Evolutionary conservation across 495 filamentous ascomycete genomes (phyloP), one percentile per base, ranked within the genome.

Genomic region (Echria macrotheca): DNA sequence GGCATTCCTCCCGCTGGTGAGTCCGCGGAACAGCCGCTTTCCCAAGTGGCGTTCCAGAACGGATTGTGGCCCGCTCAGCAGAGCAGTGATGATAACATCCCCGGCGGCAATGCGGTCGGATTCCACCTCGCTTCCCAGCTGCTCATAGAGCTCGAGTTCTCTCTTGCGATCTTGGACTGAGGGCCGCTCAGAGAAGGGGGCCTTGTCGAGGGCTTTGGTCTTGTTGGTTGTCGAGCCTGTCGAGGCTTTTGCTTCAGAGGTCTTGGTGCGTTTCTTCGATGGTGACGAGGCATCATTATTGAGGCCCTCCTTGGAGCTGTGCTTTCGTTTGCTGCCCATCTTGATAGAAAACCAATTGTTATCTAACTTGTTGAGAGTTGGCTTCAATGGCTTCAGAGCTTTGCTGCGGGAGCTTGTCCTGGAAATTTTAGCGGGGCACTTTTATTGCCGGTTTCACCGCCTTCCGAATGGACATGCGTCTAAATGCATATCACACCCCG

Each of bases 1-100:
- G 11, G 87, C 90, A 69, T 96, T 95, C 18, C 87, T 80, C 36
- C 89, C 85, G 60, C 89, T 96, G 46, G 90, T 88, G 21, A 98
- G 78, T 29, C 93, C 93, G 37, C 87, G 81, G 57, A 96, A 87
- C 11, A 98, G 74, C 25, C 90, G 70, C 54, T 74, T 69, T 38
- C 77, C 74, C 36, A 80, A 71, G 60, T 80, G 77, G 42, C 76
- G 63, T 47, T 68, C 54, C 8, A 80, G 61, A 29, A 72, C 71
- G 5, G 59, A 55, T 52, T 79, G 74, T 8, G 68, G 56, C 12
- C 59, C 66, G 40, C 42, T 66, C 15, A 73, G 50, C 5, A 80
- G 67, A 1, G 67, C 70, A 0, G 69, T 69, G 1, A 79, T 58
- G 12, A 80, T 70, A 8, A 67, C 69, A 46, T 68, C 69, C 10